These are phyloP conservation scores for Mortierella claussenii DNA, from an alignment of 192 early-diverging fungal species.

Conservation along the genomic window DNA sequence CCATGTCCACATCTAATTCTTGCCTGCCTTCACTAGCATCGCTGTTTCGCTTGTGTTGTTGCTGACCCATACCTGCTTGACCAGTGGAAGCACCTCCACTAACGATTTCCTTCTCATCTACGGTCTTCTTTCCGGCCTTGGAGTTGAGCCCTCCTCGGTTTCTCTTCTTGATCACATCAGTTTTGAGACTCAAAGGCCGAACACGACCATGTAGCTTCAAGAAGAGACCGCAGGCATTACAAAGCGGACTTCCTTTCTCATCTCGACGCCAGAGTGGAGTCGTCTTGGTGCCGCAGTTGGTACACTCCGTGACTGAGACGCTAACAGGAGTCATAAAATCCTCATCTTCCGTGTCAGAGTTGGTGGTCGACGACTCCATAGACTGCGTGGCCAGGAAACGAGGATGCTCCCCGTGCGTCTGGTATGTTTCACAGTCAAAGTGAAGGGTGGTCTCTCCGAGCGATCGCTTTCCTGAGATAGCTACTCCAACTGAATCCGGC, in stretches of 20 bases:
- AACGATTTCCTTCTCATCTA: background rate
- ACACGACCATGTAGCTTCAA: constrained; percentile 88
- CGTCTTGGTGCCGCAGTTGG: constrained; percentile 84
- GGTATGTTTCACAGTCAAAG: no score
- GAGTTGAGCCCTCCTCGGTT: constrained; percentile 65
- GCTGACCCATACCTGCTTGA: background rate
- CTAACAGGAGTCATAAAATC: background rate
- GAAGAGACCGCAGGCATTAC: constrained; percentile 96
- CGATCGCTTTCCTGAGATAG: no score
- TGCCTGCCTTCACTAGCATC: no score
- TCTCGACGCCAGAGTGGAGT: constrained; percentile 92
- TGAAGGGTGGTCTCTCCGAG: no score
- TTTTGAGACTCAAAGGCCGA: constrained; percentile 84
- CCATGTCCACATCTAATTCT: no score
- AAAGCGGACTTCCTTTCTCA: constrained; percentile 82
- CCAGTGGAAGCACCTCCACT: background rate
- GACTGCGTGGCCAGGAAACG: background rate
- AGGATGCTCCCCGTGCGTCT: background rate
- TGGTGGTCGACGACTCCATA: background rate
- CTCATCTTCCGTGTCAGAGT: no score
- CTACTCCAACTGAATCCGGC: no score
- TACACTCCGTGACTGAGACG: constrained; percentile 63
- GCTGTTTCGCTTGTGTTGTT: background rate
- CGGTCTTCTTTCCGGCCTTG: background rate
- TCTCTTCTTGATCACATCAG: constrained; percentile 85